Evolutionary conservation across 169 alveolate species (phyloP), one percentile per base, ranked within the genome.

Genomic region (Eimeria sp.): DNA sequence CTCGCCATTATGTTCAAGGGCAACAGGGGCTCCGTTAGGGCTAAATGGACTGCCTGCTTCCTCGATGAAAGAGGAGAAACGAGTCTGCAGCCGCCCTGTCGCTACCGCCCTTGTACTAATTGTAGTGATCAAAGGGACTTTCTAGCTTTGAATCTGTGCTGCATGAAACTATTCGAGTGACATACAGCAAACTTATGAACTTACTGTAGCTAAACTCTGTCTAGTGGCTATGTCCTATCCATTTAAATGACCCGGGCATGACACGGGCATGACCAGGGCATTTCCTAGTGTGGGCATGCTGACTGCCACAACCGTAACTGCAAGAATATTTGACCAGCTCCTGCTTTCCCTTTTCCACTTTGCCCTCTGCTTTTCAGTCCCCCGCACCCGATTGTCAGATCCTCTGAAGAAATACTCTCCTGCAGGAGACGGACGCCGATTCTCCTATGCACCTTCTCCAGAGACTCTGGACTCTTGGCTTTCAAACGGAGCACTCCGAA

Each of bases 21-120:
- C 33, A 78, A 87, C 30, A 78, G 89, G 62, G 96, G 89, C 54
- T 91, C 78, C 52, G 90, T 91, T 68, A 58, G 88, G n/a, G 96
- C 96, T 10, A 91, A 91, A 71, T 91, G 96, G 96, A 78, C 93
- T 30, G 96, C 96, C 62, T 91, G 96, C 60, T 91, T 91, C 74
- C 96, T 91, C 43, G 96, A 91, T 40, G 96, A 49, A 33, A 87
- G 52, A 18, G 94, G 94, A 87, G 85, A 68, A 87, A 18, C 58
- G 94, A 87, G 94, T 68, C 77, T 33, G 91, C 89, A 49, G 14
- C 62, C 6, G 89, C 89, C 62, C 89, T 80, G 25, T 18, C 6
- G 72, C 37, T 52, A 14, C 89, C 43, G 11, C 89, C 89, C 13
- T 80, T n/a, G 56, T 72, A 25, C 71, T 43, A 76, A 27, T 76